Base-by-base conservation (phyloP, 495 filamentous ascomycete species). In the Pseudoneurospora amorphoporcata region DNA sequence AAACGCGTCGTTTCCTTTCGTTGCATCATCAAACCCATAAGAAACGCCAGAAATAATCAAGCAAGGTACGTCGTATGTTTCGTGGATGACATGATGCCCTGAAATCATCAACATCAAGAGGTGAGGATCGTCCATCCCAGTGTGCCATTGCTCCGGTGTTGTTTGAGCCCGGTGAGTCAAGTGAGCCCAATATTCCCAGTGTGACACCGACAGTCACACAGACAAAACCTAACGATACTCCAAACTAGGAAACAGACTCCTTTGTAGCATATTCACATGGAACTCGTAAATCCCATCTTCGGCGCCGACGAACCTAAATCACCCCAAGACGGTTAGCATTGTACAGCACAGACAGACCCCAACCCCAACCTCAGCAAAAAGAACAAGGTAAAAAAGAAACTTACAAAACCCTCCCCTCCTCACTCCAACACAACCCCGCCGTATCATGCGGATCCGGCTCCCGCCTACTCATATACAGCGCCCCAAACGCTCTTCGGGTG, bases 241-340 rank as follows among this genome's bases (percentile, higher is more conserved):
- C 47, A 91, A 82, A 40, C 85, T 84, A 37, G 91, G 90, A 76
- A 89, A 91, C 6, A 86, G 84, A 79, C 88, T 91, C 72, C 91
- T 85, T 69, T 87, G 86, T n/a, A 84, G 77, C 29, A 89, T 77
- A 76, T 94, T 91, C 71, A 94, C 83, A 32, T 85, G 85, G 73
- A 89, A 92, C 79, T 94, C 90, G 72, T 92, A 90, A 19, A 94
- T 91, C 23, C 92, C 92, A 69, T 91, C 86, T 70, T 92, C 85
- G 4, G 91, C 91, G n/a, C 87, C 92, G 75, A 92, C 84, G 74
- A 90, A 93, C 72, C 92, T 77, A 23, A 93, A 72, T 8, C 7
- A 23, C 23, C 23, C 23, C 23, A 23, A 23, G 23, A 23, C 23
- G 23, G 23, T 23, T 23, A 23, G 23, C 23, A 23, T 23, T 23